These are phyloP conservation scores for Fusarium temperatum DNA, from an alignment of 2,329 filamentous ascomycete species.

Conservation along the genomic window DNA sequence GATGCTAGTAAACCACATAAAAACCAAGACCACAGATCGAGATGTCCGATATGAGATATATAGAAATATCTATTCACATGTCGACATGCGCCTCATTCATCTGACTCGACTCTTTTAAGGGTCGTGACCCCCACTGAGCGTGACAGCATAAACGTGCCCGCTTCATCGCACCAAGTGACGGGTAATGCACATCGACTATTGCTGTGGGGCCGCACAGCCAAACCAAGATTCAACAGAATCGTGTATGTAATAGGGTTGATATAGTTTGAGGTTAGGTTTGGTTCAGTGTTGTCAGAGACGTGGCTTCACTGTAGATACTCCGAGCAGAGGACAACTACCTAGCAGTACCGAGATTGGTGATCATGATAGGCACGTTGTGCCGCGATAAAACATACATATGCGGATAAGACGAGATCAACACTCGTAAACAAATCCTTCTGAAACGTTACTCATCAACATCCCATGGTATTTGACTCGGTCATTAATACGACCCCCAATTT, in stretches of 20 bases:
- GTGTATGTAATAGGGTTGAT: background rate
- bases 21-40: constrained; percentile 10
- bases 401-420: background rate
- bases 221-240: background rate
- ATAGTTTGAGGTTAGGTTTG: background rate
- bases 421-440: constrained; percentile 8
- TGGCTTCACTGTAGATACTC: background rate
- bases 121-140: constrained; percentile 29
- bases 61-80: constrained; percentile 27
- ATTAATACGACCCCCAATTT: background rate
- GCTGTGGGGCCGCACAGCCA: background rate
- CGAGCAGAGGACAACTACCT: background rate
- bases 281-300: background rate
- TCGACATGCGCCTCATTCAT: constrained; percentile 26
- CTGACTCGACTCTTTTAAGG: constrained; percentile 11
- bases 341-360: background rate
- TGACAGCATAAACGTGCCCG: constrained; percentile 27
- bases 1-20: background rate
- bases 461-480: background rate
- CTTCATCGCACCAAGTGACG: constrained; percentile 11
- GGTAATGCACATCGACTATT: background rate
- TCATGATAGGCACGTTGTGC: background rate
- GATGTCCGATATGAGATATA: constrained; percentile 18
- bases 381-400: background rate
- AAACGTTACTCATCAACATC: constrained; percentile 1